Evolutionary conservation across 2,329 filamentous ascomycete species (phyloP), one percentile per base, ranked within the genome.

Genomic region (Talaromyces piceae): DNA sequence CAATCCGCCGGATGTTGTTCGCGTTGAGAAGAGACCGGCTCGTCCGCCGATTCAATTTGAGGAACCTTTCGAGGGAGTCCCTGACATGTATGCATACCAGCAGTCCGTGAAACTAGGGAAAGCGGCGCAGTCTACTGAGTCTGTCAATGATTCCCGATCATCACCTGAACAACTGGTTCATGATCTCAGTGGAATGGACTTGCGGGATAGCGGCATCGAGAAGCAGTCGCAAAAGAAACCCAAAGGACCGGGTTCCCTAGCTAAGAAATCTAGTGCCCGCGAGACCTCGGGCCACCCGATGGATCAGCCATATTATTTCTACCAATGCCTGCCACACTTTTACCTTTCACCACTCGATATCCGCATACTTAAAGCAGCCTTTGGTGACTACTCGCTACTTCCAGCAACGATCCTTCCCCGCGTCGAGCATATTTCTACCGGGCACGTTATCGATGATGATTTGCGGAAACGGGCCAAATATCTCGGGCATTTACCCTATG

Each of bases 311-410:
- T 95, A 91, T 59, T 89, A 86, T 68, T 96, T 95, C 66, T 96
- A 95, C 68, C 87, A 89, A 59, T 86, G 88, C 0, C 79, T 91
- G 1, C 84, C 88, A 20, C 91, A 96, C 60, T 86, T 94, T 45
- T 96, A 95, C 60, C 79, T 96, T 3, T 94, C 89, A 0, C 86
- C 91, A 0, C 77, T 96, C 28, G 91, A 96, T 64, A 96, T 96
- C 55, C 84, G 91, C 47, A 95, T 96, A 55, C 75, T 96, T 27
- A 95, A 94, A 70, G 82, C 88, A 2, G 88, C 89, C 41, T 96
- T 93, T 63, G 89, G 88, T 2, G 80, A 85, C 18, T 96, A 93
- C 65, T 80, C 84, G 2, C 74, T 80, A 8, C 95, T 96, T 60
- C 91, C 91, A 0, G 86, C 89, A 0, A 91, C 88, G 0, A 84